These are phyloP conservation scores for Trichopus zeylanicus DNA, from an alignment of 116 monocot species.

Conservation along the genomic window DNA sequence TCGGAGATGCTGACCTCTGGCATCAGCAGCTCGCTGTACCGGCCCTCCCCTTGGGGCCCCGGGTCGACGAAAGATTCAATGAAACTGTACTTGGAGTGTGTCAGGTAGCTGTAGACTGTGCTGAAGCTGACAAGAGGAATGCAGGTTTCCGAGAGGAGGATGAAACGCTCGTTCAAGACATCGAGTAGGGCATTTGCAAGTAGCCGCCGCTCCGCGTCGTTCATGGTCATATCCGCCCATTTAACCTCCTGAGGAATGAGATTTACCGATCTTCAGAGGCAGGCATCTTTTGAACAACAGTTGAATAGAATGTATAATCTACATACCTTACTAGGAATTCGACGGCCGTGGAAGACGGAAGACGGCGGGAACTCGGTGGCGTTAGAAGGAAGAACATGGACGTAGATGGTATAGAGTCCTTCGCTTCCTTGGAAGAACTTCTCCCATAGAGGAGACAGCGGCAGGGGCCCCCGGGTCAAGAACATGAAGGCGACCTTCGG, in stretches of 20 bases:
- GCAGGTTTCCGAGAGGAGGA: slow-evolving; percentile 20
- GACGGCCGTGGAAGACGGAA: not conserved
- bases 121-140: slow-evolving; percentile 14
- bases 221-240: not conserved
- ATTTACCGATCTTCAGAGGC: too few species aligned
- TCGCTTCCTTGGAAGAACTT: slow-evolving; percentile 5
- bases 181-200: slow-evolving; percentile 16
- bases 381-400: not conserved
- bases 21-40: slow-evolving; percentile 11
- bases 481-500: slow-evolving; percentile 11
- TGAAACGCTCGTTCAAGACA: slow-evolving; percentile 7
- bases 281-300: too few species aligned
- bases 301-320: too few species aligned
- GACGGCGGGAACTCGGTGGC: not conserved
- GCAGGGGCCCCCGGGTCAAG: not conserved
- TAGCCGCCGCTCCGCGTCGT: slow-evolving; percentile 12
- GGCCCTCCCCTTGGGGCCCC: not conserved
- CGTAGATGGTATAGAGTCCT: slow-evolving; percentile 1
- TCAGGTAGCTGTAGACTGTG: slow-evolving; percentile 10
- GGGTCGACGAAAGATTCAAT: slow-evolving; percentile 2
- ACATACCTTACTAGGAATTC: not conserved
- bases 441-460: slow-evolving; percentile 7
- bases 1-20: slow-evolving; percentile 3
- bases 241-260: not conserved
- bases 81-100: slow-evolving; percentile 7